Evolutionary conservation across 2,329 filamentous ascomycete species (phyloP).

Genomic region (Myriosclerotinia duriaeana): DNA sequence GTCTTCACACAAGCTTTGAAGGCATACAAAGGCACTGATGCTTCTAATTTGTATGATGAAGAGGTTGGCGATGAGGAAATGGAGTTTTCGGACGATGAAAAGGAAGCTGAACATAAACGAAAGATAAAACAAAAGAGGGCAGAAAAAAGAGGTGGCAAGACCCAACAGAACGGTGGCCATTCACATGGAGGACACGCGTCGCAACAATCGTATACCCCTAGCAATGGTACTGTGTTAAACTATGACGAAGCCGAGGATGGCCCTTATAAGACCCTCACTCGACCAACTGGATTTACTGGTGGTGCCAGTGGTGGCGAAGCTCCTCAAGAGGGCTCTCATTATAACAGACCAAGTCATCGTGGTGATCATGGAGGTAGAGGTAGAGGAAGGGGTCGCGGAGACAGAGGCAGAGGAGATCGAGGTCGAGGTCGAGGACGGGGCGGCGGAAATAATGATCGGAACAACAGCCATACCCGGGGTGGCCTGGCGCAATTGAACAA

Average conservation of each 20-base stretch:
- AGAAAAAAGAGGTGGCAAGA: conserved; percentile 54
- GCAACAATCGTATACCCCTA: conserved; percentile 39
- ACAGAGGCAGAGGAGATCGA: conserved; percentile 32
- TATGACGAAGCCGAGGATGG: conserved; percentile 70
- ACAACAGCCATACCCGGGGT: conserved; percentile 30
- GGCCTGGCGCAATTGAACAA: conserved; percentile 27
- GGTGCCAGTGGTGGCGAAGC: conserved; percentile 44
- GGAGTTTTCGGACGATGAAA: conserved; percentile 96
- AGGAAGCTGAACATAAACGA: conserved; percentile 78
- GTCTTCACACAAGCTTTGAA: conserved; percentile 85
- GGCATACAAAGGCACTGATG: conserved; percentile 82
- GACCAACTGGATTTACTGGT: conserved; percentile 61
- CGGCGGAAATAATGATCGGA: conserved; percentile 33
- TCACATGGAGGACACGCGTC: conserved; percentile 42
- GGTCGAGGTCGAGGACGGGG: conserved; percentile 35
- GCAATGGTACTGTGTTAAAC: conserved; percentile 51
- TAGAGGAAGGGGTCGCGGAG: conserved; percentile 33
- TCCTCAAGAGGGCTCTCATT: conserved; percentile 41
- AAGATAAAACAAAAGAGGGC: conserved; percentile 65
- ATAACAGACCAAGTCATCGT: conserved; percentile 29
- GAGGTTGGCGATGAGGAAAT: conserved; percentile 82
- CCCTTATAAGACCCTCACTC: conserved; percentile 68
- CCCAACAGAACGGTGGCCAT: conserved; percentile 45
- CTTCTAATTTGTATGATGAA: conserved; percentile 92
- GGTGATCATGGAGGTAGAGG: conserved; percentile 32